Evolutionary conservation across 306 rosid species (phyloP).

Genomic region (Quercus aquifolioides): DNA sequence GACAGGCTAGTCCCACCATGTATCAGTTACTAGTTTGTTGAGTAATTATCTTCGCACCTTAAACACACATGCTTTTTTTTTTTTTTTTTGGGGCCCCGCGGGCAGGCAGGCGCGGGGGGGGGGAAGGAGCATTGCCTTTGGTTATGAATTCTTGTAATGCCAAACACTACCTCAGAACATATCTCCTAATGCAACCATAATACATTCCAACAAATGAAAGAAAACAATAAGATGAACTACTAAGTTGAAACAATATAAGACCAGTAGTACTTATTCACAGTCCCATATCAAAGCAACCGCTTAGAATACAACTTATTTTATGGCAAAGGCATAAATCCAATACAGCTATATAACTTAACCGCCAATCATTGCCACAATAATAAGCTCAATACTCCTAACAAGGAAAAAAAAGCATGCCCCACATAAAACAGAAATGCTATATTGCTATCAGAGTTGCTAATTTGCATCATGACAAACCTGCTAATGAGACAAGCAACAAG

Average conservation of each 20-base stretch:
- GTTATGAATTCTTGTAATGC: no score
- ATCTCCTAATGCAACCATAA: neutral
- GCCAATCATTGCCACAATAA: neutral
- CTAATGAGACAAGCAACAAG: constrained; percentile 7
- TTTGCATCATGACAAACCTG: neutral
- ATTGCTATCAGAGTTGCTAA: neutral
- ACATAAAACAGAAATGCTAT: neutral
- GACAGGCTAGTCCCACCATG: constrained; percentile 8
- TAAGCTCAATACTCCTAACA: neutral
- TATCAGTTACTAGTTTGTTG: constrained; percentile 10
- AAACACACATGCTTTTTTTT: neutral
- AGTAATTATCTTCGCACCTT: neutral
- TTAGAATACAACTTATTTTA: neutral
- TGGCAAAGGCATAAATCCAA: neutral
- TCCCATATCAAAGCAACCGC: neutral
- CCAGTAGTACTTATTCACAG: neutral
- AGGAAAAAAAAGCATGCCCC: neutral
- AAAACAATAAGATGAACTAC: neutral
- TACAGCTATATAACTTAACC: neutral
- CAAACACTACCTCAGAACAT: no score
- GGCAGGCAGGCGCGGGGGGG: no score
- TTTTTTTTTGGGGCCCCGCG: neutral
- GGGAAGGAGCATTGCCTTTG: no score
- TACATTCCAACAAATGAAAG: neutral
- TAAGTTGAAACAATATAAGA: neutral